Evolutionary conservation across 2,329 filamentous ascomycete species (phyloP).

Genomic region (Teratosphaeria zuluensis): DNA sequence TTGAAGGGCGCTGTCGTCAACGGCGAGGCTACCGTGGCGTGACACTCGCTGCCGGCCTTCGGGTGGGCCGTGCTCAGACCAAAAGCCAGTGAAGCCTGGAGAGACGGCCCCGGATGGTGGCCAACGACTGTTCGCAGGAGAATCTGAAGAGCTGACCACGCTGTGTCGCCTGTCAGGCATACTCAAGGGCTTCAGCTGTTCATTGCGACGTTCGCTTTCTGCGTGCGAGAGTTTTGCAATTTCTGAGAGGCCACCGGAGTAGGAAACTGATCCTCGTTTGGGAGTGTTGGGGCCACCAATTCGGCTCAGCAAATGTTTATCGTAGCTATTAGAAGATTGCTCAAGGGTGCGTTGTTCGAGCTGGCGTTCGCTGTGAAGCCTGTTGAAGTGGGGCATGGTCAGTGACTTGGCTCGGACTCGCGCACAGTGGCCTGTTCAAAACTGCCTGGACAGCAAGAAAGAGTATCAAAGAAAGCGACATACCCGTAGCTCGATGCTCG

Average conservation of each 20-base stretch:
- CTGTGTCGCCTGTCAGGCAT: slow-evolving; percentile 34
- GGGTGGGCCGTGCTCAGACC: slow-evolving; percentile 24
- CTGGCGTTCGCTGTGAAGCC: slow-evolving; percentile 50
- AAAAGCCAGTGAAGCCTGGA: slow-evolving; percentile 36
- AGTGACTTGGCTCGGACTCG: not conserved
- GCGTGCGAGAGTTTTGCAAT: slow-evolving; percentile 26
- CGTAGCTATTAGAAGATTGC: slow-evolving; percentile 52
- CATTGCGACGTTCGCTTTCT: slow-evolving; percentile 32
- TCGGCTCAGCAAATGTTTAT: slow-evolving; percentile 52
- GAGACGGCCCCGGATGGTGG: slow-evolving; percentile 36
- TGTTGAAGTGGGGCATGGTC: slow-evolving; percentile 17
- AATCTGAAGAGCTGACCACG: slow-evolving; percentile 25
- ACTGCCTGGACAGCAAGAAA: not conserved
- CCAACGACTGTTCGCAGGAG: slow-evolving; percentile 27
- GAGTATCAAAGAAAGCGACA: slow-evolving; percentile 7
- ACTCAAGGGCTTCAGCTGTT: slow-evolving; percentile 35
- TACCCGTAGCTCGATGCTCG: slow-evolving; percentile 36
- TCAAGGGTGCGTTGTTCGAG: slow-evolving; percentile 49
- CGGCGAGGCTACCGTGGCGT: slow-evolving; percentile 31
- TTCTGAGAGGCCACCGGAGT: slow-evolving; percentile 17
- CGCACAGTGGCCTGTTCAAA: not conserved
- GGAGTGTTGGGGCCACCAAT: slow-evolving; percentile 49
- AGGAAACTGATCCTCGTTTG: slow-evolving; percentile 31
- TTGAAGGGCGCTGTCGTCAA: slow-evolving; percentile 42
- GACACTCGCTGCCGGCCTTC: slow-evolving; percentile 15